Evolutionary conservation across 78 protist species (phyloP), one percentile per base, ranked within the genome.

Genomic region (Protostelium mycophagum): DNA sequence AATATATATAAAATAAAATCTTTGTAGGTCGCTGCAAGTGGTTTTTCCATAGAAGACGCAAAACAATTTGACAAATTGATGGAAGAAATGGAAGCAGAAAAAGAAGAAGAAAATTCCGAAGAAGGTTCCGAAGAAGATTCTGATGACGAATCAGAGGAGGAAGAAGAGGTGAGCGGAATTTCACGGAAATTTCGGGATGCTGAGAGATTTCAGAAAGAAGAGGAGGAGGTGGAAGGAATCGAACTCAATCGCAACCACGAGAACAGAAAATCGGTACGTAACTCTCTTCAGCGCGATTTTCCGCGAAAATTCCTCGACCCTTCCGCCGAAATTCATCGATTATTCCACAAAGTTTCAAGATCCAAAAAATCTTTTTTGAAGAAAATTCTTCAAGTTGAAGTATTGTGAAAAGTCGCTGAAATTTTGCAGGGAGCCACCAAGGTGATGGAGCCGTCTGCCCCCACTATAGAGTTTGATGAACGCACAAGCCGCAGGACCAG

Each of bases 121-220:
- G 87, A 88, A 16, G 94, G 84, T 36, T n/a, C 83, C 0, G 89
- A 89, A 28, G 83, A 85, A 73, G 91, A 92, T 25, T 31, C 36
- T 1, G 89, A 29, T 63, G 36, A 37, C n/a, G n/a, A n/a, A n/a
- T n/a, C n/a, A n/a, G n/a, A n/a, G 9, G 38, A 73, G 73, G 37
- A 86, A 1, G 83, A 90, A 9, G 36, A 84, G 35, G 86, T 73
- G 29, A 34, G 5, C 31, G 16, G 73, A 5, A 51, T 51, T 51
- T 51, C 73, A 51, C n/a, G n/a, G n/a, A n/a, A n/a, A n/a, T n/a
- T n/a, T n/a, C n/a, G n/a, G n/a, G n/a, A n/a, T n/a, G 73, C 73
- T 51, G 73, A 25, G 16, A 51, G 73, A 51, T 5, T 51, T 23
- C 86, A 88, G 39, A 51, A 63, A 85, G 35, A 90, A 28, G 85